Conservation (phyloP, 2,329 filamentous ascomycete species). For the Nemania diffusa region DNA sequence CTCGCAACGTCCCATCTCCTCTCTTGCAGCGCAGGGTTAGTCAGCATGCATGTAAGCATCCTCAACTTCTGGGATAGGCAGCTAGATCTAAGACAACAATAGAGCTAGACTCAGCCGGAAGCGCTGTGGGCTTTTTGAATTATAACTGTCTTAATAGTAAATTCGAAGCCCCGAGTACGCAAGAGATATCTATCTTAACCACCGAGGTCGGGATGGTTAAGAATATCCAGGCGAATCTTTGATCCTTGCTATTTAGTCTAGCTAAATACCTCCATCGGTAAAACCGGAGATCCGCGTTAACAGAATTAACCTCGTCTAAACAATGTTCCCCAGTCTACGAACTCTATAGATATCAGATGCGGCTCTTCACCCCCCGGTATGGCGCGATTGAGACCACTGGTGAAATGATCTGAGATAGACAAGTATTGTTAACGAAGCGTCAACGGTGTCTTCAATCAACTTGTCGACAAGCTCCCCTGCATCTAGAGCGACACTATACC, state of each 20-base stretch:
- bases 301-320: neutral
- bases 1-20: neutral
- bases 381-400: too few species aligned
- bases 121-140: neutral
- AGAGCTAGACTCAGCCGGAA: neutral
- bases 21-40: neutral
- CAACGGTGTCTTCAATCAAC: neutral
- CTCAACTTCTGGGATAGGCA: neutral
- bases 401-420: neutral
- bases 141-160: neutral
- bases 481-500: constrained; percentile 3
- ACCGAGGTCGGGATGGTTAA: too few species aligned
- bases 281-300: neutral
- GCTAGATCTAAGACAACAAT: neutral
- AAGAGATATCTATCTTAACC: neutral
- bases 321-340: neutral
- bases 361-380: neutral
- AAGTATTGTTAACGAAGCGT: neutral
- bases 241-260: neutral
- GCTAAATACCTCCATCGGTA: neutral
- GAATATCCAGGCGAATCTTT: neutral
- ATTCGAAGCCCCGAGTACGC: neutral
- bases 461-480: neutral
- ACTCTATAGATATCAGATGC: neutral
- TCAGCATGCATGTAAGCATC: neutral